Evolutionary conservation across 2,329 filamentous ascomycete genomes (phyloP).

Genomic region (Hypoxylon sp.): DNA sequence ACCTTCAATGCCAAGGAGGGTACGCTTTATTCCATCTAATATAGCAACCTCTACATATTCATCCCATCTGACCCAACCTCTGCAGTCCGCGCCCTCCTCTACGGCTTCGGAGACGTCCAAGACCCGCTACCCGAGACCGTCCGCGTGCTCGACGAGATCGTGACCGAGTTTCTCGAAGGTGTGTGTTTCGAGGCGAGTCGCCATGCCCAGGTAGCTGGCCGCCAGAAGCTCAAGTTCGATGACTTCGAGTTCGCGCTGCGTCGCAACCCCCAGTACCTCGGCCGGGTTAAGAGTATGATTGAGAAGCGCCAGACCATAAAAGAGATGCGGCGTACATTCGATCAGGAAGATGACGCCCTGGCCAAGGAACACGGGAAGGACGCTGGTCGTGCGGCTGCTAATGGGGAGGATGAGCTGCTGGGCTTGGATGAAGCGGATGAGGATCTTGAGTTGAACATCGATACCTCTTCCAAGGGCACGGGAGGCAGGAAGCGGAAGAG

Average conservation of each 20-base stretch:
- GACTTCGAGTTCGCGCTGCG: constrained; percentile 97
- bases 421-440: constrained; percentile 58
- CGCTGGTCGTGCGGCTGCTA: constrained; percentile 32
- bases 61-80: not conserved
- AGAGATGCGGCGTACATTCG: constrained; percentile 82
- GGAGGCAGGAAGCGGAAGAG: constrained; percentile 51
- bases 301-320: constrained; percentile 91
- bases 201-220: constrained; percentile 86
- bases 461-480: constrained; percentile 46
- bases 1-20: constrained; percentile 82
- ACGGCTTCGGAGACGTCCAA: constrained; percentile 83
- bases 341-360: constrained; percentile 75
- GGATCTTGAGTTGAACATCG: constrained; percentile 48
- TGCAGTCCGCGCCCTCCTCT: constrained; percentile 80
- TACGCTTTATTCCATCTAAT: constrained; percentile 58
- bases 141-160: constrained; percentile 91
- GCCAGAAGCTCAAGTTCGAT: constrained; percentile 97
- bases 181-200: constrained; percentile 91
- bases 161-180: constrained; percentile 96
- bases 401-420: constrained; percentile 55
- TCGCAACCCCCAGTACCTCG: constrained; percentile 86
- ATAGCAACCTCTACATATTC: constrained; percentile 30
- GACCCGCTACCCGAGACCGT: constrained; percentile 87
- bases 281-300: constrained; percentile 89
- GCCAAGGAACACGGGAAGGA: constrained; percentile 46